phyloP scores from a whole-genome alignment of 2,329 filamentous ascomycete species.

The Apiospora arundinis region DNA sequence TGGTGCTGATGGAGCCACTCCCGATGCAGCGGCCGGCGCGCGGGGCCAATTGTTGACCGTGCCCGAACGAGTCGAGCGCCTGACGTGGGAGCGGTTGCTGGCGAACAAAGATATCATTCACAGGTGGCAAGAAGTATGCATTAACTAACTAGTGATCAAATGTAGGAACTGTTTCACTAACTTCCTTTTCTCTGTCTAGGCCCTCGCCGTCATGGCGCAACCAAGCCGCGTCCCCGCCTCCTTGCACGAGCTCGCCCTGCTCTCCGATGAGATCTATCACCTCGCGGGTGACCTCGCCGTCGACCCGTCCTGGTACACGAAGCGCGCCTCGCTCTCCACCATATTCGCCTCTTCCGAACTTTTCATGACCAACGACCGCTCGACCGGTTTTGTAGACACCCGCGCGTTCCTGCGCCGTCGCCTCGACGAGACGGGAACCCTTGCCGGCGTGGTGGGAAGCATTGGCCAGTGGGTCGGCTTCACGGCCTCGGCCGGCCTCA shows the following conservation, averaged over 20 bases:
- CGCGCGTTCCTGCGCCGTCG: slow-evolving; percentile 79
- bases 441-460: slow-evolving; percentile 68
- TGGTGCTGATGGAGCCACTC: background rate
- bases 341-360: slow-evolving; percentile 79
- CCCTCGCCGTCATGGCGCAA: slow-evolving; percentile 88
- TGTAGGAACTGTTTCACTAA: slow-evolving; percentile 3
- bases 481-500: slow-evolving; percentile 76
- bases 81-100: slow-evolving; percentile 79
- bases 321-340: slow-evolving; percentile 61
- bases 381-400: slow-evolving; percentile 76
- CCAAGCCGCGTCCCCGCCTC: slow-evolving; percentile 78
- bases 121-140: slow-evolving; percentile 90
- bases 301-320: slow-evolving; percentile 86
- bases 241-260: slow-evolving; percentile 76
- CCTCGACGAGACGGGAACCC: slow-evolving; percentile 69
- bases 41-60: slow-evolving; percentile 49
- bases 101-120: slow-evolving; percentile 76
- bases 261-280: slow-evolving; percentile 93
- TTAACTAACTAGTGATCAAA: too few species aligned
- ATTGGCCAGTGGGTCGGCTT: slow-evolving; percentile 83
- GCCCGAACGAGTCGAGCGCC: slow-evolving; percentile 68
- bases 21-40: slow-evolving; percentile 37
- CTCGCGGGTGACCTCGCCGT: slow-evolving; percentile 82
- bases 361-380: slow-evolving; percentile 91
- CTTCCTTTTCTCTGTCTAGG: slow-evolving; percentile 56